Evolutionary conservation across 176 grass and related monocot genomes (phyloP), one percentile per base, ranked within the genome.

Genomic region (Juncus effusus): DNA sequence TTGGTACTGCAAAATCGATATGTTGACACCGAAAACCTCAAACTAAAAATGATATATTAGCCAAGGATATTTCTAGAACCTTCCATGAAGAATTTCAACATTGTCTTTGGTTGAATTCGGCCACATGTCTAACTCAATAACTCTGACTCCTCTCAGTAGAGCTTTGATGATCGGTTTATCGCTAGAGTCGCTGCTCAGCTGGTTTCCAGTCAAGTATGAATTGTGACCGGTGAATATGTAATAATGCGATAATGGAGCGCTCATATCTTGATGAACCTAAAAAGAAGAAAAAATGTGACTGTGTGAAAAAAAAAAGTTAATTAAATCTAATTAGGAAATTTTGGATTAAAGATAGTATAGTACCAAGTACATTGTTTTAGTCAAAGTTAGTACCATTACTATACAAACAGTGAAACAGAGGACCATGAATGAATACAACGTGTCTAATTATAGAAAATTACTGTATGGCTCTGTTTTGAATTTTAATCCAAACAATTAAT

Each of bases 111-210:
- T 47, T 51, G 87, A 78, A 79, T 91, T 96, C 14, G 87, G 92
- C 92, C 92, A 96, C 92, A 96, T 88, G 51, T 91, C 87, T 0
- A 96, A 79, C 73, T 96, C 92, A 51, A 96, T 96, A 6, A 96
- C 92, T 78, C 92, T 78, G 6, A 91, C 92, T 6, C 92, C 92
- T 51, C 38, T 81, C 82, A 88, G 61, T 63, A 96, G 69, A 47
- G 92, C 78, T 60, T 81, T 71, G 80, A 91, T 91, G 35, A 96
- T 96, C 5, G 92, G 92, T 42, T 78, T 3, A n/a, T 91, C 87
- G 6, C 92, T 96, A 80, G 84, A 91, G 62, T 96, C 84, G 28
- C 92, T 96, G 45, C 90, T 96, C 5, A 96, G 74, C 61, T 96
- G 92, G 82, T 96, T 96, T 38, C 92, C 92, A 12, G 81, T 96